Base-by-base conservation (phyloP, 768 basidiomycete genomes). In the Pilatotrama ljubarskyi region DNA sequence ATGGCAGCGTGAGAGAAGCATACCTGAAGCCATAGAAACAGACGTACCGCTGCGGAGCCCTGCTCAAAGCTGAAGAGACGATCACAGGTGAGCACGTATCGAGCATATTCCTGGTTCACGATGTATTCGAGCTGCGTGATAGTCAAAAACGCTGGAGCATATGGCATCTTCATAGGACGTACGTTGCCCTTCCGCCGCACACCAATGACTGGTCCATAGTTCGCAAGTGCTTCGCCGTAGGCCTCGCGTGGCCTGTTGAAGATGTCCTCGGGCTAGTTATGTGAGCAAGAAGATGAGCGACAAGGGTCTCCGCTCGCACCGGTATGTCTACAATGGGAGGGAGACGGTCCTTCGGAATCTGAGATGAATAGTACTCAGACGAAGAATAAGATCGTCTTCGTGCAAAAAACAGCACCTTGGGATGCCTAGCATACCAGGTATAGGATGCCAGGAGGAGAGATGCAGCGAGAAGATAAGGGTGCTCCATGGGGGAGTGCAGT, bases 91-190 rank as follows among this genome's bases (percentile, higher is more conserved):
- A 74, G 66, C 7, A 74, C 66, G 32, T 69, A 59, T 25, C 70
- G 66, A 15, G 69, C 67, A 29, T 69, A 64, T 10, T 65, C 65
- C 11, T 68, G 63, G 20, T 69, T 65, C n/a, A 74, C 70, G 52
- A 75, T 70, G 55, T 73, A 75, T 62, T 75, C 74, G 5, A 75
- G 66, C 74, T 75, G 13, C n/a, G 13, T 18, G 26, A 26, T 29
- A 44, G 57, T 26, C 36, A 4, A 4, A 17, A 25, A 24, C 36
- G 40, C 17, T 14, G 17, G 2, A 29, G 24, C 15, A 13, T 29
- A 14, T 35, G 22, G 24, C 26, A 17, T n/a, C 15, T 1, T 29
- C 6, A 49, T 42, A 22, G 10, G 11, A 64, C 69, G 32, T 20
- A 73, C 74, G 43, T 63, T 60, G 42, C 70, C 72, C 51, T 72